phyloP scores from a whole-genome alignment of 2,329 filamentous ascomycete species.

The Apiospora rasikravindrae region DNA sequence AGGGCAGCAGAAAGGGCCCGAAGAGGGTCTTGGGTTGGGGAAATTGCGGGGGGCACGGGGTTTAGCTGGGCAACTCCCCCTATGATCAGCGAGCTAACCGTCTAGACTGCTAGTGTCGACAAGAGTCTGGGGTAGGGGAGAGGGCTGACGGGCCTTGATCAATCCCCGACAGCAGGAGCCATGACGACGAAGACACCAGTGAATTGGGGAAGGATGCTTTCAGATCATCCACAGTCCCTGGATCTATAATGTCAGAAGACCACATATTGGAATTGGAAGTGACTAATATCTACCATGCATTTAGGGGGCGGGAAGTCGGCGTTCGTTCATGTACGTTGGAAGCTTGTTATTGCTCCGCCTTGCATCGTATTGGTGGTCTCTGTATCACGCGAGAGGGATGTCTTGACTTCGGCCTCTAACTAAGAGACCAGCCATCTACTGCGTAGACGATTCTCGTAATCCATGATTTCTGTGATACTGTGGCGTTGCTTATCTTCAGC shows the following conservation, averaged over 20 bases:
- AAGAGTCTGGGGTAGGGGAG: neutral
- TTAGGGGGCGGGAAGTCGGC: neutral
- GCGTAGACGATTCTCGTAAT: neutral
- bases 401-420: neutral
- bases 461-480: neutral
- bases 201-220: neutral
- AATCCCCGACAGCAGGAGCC: neutral
- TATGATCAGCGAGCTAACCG: neutral
- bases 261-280: neutral
- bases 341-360: neutral
- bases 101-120: neutral
- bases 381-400: neutral
- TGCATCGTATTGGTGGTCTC: neutral
- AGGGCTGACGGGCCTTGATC: constrained; percentile 14
- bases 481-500: neutral
- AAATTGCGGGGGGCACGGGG: constrained; percentile 4
- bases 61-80: neutral
- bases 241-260: neutral
- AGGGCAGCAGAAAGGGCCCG: neutral
- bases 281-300: neutral
- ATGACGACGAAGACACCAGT: neutral
- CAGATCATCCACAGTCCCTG: neutral
- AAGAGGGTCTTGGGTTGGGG: neutral
- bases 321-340: neutral
- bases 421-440: neutral